Evolutionary conservation across 2,329 filamentous ascomycete genomes (phyloP).

Genomic region (Chaetomium olivaceum): DNA sequence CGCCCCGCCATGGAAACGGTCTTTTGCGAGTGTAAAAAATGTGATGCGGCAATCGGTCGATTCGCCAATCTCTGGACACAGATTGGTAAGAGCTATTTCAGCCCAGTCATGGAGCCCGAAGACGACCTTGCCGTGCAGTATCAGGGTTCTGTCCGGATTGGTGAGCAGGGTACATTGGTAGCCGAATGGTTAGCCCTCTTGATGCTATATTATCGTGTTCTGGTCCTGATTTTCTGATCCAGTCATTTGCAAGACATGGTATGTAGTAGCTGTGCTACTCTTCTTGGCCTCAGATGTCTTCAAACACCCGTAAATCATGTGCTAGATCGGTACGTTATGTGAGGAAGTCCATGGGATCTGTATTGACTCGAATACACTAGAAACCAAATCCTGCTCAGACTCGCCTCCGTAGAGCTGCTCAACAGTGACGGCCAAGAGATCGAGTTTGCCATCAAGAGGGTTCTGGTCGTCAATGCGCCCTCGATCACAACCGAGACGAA

Average conservation of each 20-base stretch:
- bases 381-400: conserved; percentile 41
- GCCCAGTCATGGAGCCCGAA: conserved; percentile 37
- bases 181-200: conserved; percentile 38
- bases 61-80: conserved; percentile 44
- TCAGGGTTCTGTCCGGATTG: conserved; percentile 35
- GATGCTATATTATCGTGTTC: not conserved
- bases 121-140: conserved; percentile 30
- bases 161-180: conserved; percentile 41
- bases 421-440: conserved; percentile 22
- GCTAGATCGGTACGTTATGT: conserved; percentile 39
- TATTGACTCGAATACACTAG: conserved; percentile 30
- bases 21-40: conserved; percentile 40
- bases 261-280: conserved; percentile 38
- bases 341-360: not conserved
- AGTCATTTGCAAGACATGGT: conserved; percentile 39
- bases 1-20: conserved; percentile 40
- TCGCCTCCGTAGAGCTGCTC: conserved; percentile 36
- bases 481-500: conserved; percentile 15
- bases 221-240: not conserved
- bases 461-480: conserved; percentile 37
- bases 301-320: conserved; percentile 41
- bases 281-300: conserved; percentile 42
- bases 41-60: conserved; percentile 36
- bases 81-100: conserved; percentile 44
- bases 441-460: conserved; percentile 39